A percentile compares a stretch with the other conserved stretches of the same genome.
Evolutionary conservation across 257 asterid species (phyloP).

Genomic region (Osmanthus fragrans): DNA sequence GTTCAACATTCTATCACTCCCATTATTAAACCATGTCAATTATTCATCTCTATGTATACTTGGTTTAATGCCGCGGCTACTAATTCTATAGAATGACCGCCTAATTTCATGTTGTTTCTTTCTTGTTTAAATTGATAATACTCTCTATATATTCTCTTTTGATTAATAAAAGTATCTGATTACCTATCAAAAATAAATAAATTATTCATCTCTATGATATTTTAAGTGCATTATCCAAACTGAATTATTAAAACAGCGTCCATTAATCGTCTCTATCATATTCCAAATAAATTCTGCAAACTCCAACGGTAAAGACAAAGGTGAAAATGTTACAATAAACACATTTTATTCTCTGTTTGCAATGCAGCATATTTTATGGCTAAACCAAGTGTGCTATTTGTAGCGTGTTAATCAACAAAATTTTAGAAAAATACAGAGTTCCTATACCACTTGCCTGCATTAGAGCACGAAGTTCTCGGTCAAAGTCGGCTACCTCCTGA

Average conservation of each 20-base stretch:
- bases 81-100: too few species aligned
- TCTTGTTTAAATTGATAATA: too few species aligned
- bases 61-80: too few species aligned
- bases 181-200: not conserved
- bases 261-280: not conserved
- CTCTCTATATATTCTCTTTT: too few species aligned
- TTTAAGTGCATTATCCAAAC: not conserved
- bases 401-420: not conserved
- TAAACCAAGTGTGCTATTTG: not conserved
- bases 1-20: not conserved
- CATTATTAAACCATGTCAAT: not conserved
- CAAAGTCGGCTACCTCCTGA: slow-evolving; percentile 87
- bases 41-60: not conserved
- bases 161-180: too few species aligned
- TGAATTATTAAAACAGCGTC: not conserved
- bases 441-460: slow-evolving; percentile 69
- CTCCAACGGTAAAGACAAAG: not conserved
- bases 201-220: not conserved
- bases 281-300: not conserved
- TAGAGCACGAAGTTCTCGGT: slow-evolving; percentile 83
- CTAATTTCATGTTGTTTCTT: too few species aligned
- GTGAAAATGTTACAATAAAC: not conserved
- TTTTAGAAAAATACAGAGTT: not conserved
- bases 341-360: not conserved
- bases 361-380: not conserved